Base-by-base conservation (phyloP, 331 rosid genomes). In the Dryas integrifolia region DNA sequence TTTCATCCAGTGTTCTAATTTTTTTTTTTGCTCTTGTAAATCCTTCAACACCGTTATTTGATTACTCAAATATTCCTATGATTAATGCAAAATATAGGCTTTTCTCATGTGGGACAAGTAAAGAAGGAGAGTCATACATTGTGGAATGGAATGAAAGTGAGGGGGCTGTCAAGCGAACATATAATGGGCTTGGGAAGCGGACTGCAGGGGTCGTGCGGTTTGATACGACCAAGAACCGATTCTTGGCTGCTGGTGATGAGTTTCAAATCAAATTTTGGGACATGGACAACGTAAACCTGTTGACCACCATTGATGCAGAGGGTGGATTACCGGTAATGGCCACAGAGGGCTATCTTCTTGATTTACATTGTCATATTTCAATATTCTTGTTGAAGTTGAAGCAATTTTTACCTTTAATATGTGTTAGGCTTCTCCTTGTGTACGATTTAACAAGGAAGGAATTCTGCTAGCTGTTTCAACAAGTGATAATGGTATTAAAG, bases 371-470 rank as follows among this genome's bases (percentile, higher is more conserved):
- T 24, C 7, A 9, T 63, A 46, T 72, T n/a, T 21, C 13, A 60
- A 45, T 10, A n/a, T 12, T 9, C 2, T 41, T 51, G 39, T 62
- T n/a, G 13, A 58, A 6, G 13, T 51, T 18, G 7, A 50, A 41
- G 11, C 51, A 51, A 41, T 30, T 14, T 6, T 55, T 18, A 9
- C 40, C 56, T 50, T 73, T 52, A 52, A 45, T 15, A n/a, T 59
- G 58, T 76, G 47, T 59, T 6, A 76, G 80, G 68, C 69, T 6
- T 68, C 64, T 41, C 75, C 80, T 68, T 68, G 80, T 21, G n/a
- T 76, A 40, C 62, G 80, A 15, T 76, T 68, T 68, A 76, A 68
- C 70, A 76, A 68, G 51, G 80, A 44, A 21, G 80, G 80, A 67
- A 69, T 6, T 5, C 39, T 41, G 58, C 46, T 76, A 14, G 80